phyloP scores from a whole-genome alignment of 108 stramenopile species.

The Cylindrotheca fusiformis region DNA sequence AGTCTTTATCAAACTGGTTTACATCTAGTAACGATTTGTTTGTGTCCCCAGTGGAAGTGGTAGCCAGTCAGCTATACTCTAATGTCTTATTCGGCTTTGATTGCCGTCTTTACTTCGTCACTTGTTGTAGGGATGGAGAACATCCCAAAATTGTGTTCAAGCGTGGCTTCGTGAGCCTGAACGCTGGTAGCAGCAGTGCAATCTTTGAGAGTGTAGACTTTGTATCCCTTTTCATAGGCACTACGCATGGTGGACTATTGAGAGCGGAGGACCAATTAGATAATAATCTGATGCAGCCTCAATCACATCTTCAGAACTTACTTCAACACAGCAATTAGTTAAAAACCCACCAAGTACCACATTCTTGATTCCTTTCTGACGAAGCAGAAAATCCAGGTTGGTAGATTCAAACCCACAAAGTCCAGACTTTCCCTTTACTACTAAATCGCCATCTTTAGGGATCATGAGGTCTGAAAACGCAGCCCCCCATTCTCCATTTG shows the following conservation, averaged over 20 bases:
- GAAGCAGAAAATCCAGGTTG: slow-evolving; percentile 70
- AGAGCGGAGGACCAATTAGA: too few species aligned
- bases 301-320: not conserved
- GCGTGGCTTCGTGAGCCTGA: slow-evolving; percentile 61
- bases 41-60: too few species aligned
- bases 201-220: slow-evolving; percentile 72
- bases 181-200: slow-evolving; percentile 57
- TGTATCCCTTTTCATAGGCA: slow-evolving; percentile 76
- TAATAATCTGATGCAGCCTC: too few species aligned
- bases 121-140: slow-evolving; percentile 59
- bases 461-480: slow-evolving; percentile 54
- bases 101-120: slow-evolving; percentile 40
- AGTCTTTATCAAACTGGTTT: too few species aligned
- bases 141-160: slow-evolving; percentile 73
- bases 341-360: slow-evolving; percentile 70
- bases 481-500: slow-evolving; percentile 50
- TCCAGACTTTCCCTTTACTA: slow-evolving; percentile 73
- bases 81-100: too few species aligned
- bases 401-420: slow-evolving; percentile 72
- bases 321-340: slow-evolving; percentile 85
- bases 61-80: too few species aligned
- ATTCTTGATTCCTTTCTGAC: slow-evolving; percentile 56
- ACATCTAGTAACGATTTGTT: too few species aligned
- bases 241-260: slow-evolving; percentile 66
- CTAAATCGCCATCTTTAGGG: slow-evolving; percentile 46